A percentile compares a stretch with the other conserved stretches of the same genome.
Conservation (phyloP, 306 rosid species). For the Chamaecrista fasciculata region DNA sequence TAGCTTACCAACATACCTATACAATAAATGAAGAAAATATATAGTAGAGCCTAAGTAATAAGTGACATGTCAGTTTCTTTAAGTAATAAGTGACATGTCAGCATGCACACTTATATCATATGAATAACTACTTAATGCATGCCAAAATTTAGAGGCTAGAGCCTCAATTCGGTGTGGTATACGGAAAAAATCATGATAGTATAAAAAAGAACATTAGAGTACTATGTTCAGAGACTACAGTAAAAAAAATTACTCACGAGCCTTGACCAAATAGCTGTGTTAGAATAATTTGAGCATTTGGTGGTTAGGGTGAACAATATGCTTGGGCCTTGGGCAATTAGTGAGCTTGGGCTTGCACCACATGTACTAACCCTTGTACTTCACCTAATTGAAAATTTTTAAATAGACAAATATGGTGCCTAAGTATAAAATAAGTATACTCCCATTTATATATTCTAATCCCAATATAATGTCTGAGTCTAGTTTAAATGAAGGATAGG, state of each 20-base stretch:
- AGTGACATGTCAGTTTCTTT: background rate
- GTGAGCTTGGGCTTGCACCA: no score
- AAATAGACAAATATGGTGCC: no score
- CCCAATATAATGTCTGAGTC: no score
- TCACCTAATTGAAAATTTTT: no score
- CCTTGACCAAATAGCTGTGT: background rate
- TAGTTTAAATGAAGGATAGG: no score
- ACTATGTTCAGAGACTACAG: background rate
- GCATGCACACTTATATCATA: constrained; percentile 6
- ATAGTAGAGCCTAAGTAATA: constrained; percentile 22
- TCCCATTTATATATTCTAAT: no score
- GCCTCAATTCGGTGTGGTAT: background rate
- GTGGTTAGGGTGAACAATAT: no score
- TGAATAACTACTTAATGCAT: background rate
- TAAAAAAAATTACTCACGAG: no score
- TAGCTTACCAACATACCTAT: constrained; percentile 77
- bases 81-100: background rate
- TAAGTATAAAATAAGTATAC: no score
- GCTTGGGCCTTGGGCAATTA: no score
- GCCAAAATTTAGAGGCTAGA: background rate
- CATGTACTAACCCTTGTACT: no score
- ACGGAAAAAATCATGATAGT: background rate
- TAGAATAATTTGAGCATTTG: no score
- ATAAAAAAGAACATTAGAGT: background rate
- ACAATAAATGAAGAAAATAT: constrained; percentile 21